Evolutionary conservation across 176 grass and related monocot genomes (phyloP), one percentile per base, ranked within the genome.

Genomic region (Hordeum marinum): DNA sequence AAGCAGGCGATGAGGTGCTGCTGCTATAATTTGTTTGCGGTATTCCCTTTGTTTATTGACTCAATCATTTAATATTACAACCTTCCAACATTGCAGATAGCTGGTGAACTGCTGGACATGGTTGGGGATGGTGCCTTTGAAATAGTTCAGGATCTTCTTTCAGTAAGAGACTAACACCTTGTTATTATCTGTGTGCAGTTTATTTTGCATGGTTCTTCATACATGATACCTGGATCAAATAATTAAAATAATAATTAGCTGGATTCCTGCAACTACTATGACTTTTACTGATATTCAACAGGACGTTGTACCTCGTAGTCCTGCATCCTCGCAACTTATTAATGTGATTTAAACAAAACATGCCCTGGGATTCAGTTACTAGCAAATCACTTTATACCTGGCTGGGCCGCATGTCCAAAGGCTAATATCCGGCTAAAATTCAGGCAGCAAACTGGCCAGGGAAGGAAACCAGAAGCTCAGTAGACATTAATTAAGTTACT

Each of bases 111-210:
- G 52, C 90, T 98, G 87, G 96, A 98, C 78, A 86, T 98, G 69
- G 89, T 94, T 90, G 93, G 96, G 18, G 86, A 95, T 74, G 85
- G 74, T 86, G 89, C 93, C 76, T 98, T 98, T 89, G 96, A 98
- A 81, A 94, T 84, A 70, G 86, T 98, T 50, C 93, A 98, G 54
- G 83, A 94, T 86, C 85, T 98, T 88, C 89, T 98, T 75, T 87
- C 15, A 79, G 96, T 98, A 92, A 87, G 91, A 64, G 23, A 67
- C 35, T 83, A 26, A 48, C 2, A 46, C 41, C 79, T 68, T 87
- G 34, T 81, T 88, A 40, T 48, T 43, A 78, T 29, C 6, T 4
- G 15, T 36, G 24, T 24, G 75, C 25, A 67, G 34, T 85, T 79
- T 83, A 78, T 66, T 83, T 86, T 73, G 25, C 80, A 86, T 86